Evolutionary conservation across 306 rosid genomes (phyloP), one percentile per base, ranked within the genome.

Genomic region (Corylus avellana): DNA sequence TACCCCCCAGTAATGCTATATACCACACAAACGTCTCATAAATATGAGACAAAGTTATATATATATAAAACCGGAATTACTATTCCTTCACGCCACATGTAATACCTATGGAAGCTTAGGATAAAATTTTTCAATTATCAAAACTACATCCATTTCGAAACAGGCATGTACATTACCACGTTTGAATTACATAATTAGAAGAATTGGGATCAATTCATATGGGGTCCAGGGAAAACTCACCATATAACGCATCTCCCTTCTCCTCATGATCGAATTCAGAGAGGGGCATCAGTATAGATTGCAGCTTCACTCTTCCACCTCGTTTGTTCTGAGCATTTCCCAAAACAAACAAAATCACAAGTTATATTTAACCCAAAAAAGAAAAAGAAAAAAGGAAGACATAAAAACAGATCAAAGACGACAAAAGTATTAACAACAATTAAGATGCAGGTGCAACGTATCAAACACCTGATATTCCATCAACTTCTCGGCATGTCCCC

Each of bases 401-500:
- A 39, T 39, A 12, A 27, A 55, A 74, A 75, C 1, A 48, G 22
- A 50, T 18, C 58, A 51, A 32, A 0, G 3, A 22, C 6, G 5
- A 49, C 9, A 8, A 6, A 29, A 42, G 46, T 7, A 42, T 42
- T 42, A 42, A 32, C 35, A 39, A 42, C 46, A 42, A 42, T 42
- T 42, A 42, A 32, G 22, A 29, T 50, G 12, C 4, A 29, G 67
- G 7, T 42, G 44, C 16, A 53, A 44, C 4, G 48, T 12, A 54
- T 48, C 22, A 73, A 47, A 12, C 50, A 91, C 98, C 98, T 96
- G 98, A 77, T 96, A 96, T 83, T 91, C 88, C 96, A 96, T 93
- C 69, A 96, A 79, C 82, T 90, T 90, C 96, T 96, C 97, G 25
- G 99, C 99, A 68, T 96, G 99, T 0, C 16, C 92, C 79, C 98